phyloP scores from a whole-genome alignment of 2,329 filamentous ascomycete genomes.

The Stagonosporopsis rhizophila region DNA sequence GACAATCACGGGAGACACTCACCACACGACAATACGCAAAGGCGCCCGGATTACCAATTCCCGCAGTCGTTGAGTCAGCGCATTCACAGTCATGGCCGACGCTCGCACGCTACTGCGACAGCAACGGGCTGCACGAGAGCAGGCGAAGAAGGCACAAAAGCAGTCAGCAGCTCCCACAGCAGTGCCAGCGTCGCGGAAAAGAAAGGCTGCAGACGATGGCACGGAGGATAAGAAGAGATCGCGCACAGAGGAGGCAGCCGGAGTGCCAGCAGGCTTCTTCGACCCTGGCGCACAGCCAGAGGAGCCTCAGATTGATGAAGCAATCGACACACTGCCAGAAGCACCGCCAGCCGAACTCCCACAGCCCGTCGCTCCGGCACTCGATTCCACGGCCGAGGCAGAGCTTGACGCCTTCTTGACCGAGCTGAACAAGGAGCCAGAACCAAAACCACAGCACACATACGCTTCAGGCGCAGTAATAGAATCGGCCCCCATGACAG shows the following conservation, averaged over 20 bases:
- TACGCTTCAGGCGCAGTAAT: constrained; percentile 51
- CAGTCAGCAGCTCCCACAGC: constrained; percentile 39
- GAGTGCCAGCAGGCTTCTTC: constrained; percentile 48
- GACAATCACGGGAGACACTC: background rate
- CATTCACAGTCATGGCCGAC: constrained; percentile 42
- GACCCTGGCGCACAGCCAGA: constrained; percentile 32
- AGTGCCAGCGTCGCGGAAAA: constrained; percentile 43
- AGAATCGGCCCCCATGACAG: constrained; percentile 55
- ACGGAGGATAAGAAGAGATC: constrained; percentile 43
- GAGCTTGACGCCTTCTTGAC: constrained; percentile 64
- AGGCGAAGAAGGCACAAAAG: constrained; percentile 40
- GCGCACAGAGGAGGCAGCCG: constrained; percentile 40
- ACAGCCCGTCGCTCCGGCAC: constrained; percentile 16
- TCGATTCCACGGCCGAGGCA: constrained; percentile 33
- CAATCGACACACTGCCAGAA: constrained; percentile 1
- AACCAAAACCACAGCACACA: constrained; percentile 77
- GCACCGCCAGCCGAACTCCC: constrained; percentile 15
- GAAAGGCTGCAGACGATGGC: constrained; percentile 43
- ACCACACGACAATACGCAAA: background rate
- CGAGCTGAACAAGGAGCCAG: constrained; percentile 76
- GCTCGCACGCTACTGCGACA: constrained; percentile 49
- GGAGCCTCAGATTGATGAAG: constrained; percentile 12
- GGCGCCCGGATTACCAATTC: background rate
- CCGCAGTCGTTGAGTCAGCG: background rate
- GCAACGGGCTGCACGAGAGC: constrained; percentile 48